Conservation (phyloP, 1,284 basidiomycete genomes). For the Apiotrichum laibachii region DNA sequence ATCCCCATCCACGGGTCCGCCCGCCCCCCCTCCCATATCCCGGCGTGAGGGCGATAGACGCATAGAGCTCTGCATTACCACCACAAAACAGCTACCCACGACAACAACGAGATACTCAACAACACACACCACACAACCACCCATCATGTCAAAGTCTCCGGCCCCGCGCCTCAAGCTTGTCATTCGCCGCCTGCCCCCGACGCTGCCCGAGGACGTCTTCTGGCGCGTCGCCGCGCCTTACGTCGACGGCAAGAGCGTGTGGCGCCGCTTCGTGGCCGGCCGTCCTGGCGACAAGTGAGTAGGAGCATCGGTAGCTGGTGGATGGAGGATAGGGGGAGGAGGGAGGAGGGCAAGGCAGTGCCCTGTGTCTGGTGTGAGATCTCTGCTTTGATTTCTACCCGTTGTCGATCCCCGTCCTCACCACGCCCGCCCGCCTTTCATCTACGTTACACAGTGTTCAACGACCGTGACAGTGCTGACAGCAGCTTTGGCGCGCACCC, state of each 20-base stretch:
- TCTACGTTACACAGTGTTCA: not conserved
- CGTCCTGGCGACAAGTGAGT: conserved; percentile 69
- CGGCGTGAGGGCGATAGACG: too few relatives aligned
- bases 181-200: conserved; percentile 83
- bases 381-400: not conserved
- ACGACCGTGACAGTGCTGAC: not conserved
- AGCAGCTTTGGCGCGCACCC: conserved; percentile 65
- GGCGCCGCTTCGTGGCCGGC: conserved; percentile 67
- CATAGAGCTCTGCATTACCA: too few relatives aligned
- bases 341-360: not conserved
- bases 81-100: too few relatives aligned
- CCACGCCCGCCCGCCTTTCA: too few relatives aligned
- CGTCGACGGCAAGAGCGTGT: conserved; percentile 71
- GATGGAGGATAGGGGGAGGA: too few relatives aligned
- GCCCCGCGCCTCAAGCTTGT: conserved; percentile 72
- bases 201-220: conserved; percentile 85
- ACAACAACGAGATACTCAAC: too few relatives aligned
- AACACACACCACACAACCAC: not conserved
- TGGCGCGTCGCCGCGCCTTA: conserved; percentile 85
- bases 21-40: too few relatives aligned
- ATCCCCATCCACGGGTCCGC: too few relatives aligned
- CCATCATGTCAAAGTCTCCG: conserved; percentile 10
- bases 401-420: too few relatives aligned
- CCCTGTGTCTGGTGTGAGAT: not conserved
- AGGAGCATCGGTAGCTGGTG: not conserved